These are phyloP conservation scores for Amanita thiersii DNA, from an alignment of 768 basidiomycete genomes.

Conservation along the genomic window DNA sequence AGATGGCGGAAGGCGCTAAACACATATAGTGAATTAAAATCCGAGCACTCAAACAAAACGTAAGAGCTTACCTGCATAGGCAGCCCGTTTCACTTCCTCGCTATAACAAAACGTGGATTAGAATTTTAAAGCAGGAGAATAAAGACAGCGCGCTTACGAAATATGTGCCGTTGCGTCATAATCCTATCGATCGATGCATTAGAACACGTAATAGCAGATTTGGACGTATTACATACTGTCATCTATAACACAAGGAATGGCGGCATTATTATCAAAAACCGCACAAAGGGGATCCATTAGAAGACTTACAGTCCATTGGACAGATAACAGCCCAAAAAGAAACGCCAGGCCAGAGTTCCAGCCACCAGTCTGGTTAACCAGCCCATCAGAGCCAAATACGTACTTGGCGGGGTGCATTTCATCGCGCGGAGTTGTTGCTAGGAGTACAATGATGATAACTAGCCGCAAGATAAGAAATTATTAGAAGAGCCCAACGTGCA, in stretches of 20 bases:
- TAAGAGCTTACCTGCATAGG: constrained; percentile 50
- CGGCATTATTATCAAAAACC: constrained; percentile 13
- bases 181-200: constrained; percentile 33
- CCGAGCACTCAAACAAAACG: constrained; percentile 8
- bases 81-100: constrained; percentile 75
- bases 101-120: constrained; percentile 23
- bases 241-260: constrained; percentile 28
- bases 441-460: constrained; percentile 82
- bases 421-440: constrained; percentile 61
- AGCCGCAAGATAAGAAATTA: constrained; percentile 1
- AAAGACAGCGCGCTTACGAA: constrained; percentile 39
- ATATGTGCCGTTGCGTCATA: constrained; percentile 81
- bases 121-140: constrained; percentile 4
- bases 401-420: constrained; percentile 79
- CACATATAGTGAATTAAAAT: constrained; percentile 2
- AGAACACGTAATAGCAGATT: neutral
- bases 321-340: constrained; percentile 76
- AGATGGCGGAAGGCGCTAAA: constrained; percentile 49
- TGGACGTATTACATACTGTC: constrained; percentile 33
- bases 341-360: constrained; percentile 77
- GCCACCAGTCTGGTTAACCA: constrained; percentile 75
- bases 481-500: neutral
- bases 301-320: constrained; percentile 74
- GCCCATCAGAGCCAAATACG: constrained; percentile 70
- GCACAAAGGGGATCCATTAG: neutral